Evolutionary conservation across 2,329 filamentous ascomycete genomes (phyloP), one percentile per base, ranked within the genome.

Genomic region (Fusarium fracticaudum): DNA sequence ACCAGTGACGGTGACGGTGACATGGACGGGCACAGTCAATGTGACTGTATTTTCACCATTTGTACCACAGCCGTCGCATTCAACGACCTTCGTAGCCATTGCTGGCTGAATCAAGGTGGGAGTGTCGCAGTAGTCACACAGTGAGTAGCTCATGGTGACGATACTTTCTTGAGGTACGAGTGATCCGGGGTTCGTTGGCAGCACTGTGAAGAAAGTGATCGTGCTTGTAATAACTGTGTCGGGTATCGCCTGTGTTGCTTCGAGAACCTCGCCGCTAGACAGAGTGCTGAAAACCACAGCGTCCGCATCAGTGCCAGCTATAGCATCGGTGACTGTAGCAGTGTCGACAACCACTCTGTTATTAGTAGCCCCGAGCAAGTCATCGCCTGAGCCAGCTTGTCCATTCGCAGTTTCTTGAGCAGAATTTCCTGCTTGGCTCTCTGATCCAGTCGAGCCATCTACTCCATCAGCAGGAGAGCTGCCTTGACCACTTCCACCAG

Each of bases 141-240:
- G 60, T n/a, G 77, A 67, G 18, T 72, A 72, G n/a, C 66, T 57
- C 31, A 82, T 69, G 22, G 81, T 82, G 13, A 82, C 80, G 50
- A 77, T 76, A 57, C 81, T 82, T 64, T 82, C 76, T 7, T 79
- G 73, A 24, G 74, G 77, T n/a, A 80, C 71, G 26, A 85, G 78
- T 26, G 68, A 66, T 6, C 79, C 80, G 0, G 79, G 77, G 68
- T 84, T 78, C 10, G 83, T 82, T 11, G 81, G 72, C 51, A 80
- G 78, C 13, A 76, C 62, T 14, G 75, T 78, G 26, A 61, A 71
- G 69, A 79, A 79, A 3, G 71, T 76, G 50, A 78, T 54, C 2
- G 76, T 79, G 18, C 69, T 79, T 29, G 66, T 77, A 14, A 74
- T 50, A 24, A 51, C 43, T 29, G 59, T 29, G 44, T 65, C 64